Base-by-base conservation (phyloP, 352 stramenopile genomes). In the Pythium volutum region DNA sequence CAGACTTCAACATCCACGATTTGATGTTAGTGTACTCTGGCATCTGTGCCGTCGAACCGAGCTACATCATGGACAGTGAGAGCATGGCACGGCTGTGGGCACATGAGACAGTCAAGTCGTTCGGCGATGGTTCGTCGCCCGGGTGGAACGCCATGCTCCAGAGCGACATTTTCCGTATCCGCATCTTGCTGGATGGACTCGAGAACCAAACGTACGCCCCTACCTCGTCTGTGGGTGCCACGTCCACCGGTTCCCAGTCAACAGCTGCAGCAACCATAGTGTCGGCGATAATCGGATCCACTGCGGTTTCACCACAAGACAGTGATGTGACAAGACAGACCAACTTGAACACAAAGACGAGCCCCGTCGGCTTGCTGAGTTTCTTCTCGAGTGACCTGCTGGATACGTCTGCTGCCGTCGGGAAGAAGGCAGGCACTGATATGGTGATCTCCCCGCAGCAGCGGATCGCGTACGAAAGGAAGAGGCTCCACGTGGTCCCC, bases 11-110 rank as follows among this genome's bases (percentile, higher is more conserved):
- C 55, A 53, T 90, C 0, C 78, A 88, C n/a, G 69, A 84, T 31
- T 42, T 88, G 12, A 62, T 68, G 0, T 55, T 64, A 20, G 74
- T 88, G 1, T 87, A 85, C 27, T 64, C 81, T 36, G 75, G 75
- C 15, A 59, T 90, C 4, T 79, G 67, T 10, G 62, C 65, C 12
- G 79, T 85, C 0, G 53, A 64, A 10, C 59, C 70, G 0, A 72
- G 57, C 4, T 67, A 73, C 15, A 29, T 88, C 14, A 46, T 73
- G 1, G 77, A 88, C 20, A 50, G 49, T 3, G 75, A 83, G 18
- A 85, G 69, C 3, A 53, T 88, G 10, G 10, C 78, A 25, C 52
- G 77, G 1, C 50, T 90, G 5, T 87, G 75, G 77, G 70, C 65
- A 1, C 79, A 90, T 58, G 81, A 90, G 55, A 71, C 54, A 4